Base-by-base conservation (phyloP, 352 stramenopile species). In the Aphanomyces euteiches region DNA sequence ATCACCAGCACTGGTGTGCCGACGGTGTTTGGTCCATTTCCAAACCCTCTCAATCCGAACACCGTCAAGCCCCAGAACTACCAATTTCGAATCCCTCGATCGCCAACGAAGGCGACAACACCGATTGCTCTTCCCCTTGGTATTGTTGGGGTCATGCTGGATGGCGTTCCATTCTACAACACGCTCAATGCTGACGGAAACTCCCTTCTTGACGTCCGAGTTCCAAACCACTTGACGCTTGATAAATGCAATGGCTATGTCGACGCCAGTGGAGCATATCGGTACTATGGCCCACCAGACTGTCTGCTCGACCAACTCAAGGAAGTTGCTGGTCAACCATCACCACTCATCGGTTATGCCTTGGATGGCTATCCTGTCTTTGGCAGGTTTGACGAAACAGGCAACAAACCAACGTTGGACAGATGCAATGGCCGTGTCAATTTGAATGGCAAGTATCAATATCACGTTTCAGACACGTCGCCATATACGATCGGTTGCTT, bases 301-400 rank as follows among this genome's bases (percentile, higher is more conserved):
- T 93, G 84, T 58, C 56, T 93, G 7, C 75, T 92, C 0, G 50
- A 67, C 0, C 75, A 88, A 40, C 72, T 92, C 7, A 65, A 74
- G 2, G 77, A 77, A 28, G 48, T 19, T 0, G 34, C 48, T 0
- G 75, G 72, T 8, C 68, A 75, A 7, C 78, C 78, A 0, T 91
- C 84, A 3, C 83, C 84, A 19, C 13, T 92, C 4, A 69, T 94
- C 8, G 87, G 87, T 0, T 94, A 86, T 54, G 84, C 82, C 7
- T 74, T 91, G 3, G 87, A 94, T 47, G 87, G 87, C 0, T 94
- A 90, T 56, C 84, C 87, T 15, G 47, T 94, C 8, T 92, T 91
- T 19, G 84, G 82, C 12, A 78, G 78, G 4, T 89, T 82, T 64
- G 75, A 61, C 5, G 80, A 87, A 47, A 77, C 78, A 28, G 83